Evolutionary conservation across 805 yeast genomes (phyloP).

Genomic region (Jamesozyma lodderae): DNA sequence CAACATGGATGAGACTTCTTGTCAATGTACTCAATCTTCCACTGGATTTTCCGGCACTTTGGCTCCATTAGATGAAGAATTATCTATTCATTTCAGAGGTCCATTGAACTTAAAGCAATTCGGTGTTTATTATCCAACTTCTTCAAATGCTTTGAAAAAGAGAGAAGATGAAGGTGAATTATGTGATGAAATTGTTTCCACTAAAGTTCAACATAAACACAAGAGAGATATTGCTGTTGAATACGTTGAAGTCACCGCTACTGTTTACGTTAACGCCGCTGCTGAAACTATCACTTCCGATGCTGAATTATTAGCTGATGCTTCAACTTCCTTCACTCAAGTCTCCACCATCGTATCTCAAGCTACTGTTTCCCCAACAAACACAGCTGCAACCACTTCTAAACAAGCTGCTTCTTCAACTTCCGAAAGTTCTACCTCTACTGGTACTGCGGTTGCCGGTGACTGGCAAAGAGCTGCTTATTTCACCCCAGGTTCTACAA

Average conservation of each 20-base stretch:
- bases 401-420: constrained; percentile 26
- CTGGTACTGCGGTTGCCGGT: constrained; percentile 36
- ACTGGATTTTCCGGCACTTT: constrained; percentile 52
- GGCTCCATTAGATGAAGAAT: constrained; percentile 58
- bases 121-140: constrained; percentile 75
- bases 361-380: constrained; percentile 1
- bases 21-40: constrained; percentile 57
- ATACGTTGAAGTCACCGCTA: constrained; percentile 65
- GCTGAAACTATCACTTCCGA: constrained; percentile 34
- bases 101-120: constrained; percentile 57
- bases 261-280: constrained; percentile 55
- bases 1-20: constrained; percentile 59
- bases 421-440: constrained; percentile 31
- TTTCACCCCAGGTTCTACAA: constrained; percentile 63
- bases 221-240: constrained; percentile 55
- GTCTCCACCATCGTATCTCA: constrained; percentile 6
- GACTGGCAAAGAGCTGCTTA: constrained; percentile 71
- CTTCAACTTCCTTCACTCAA: constrained; percentile 11
- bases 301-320: constrained; percentile 2
- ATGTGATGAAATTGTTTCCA: constrained; percentile 7
- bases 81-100: constrained; percentile 73
- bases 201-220: constrained; percentile 35
- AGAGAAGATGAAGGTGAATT: constrained; percentile 32
- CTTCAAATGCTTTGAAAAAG: constrained; percentile 38
- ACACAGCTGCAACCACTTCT: constrained; percentile 12